Evolutionary conservation across 805 yeast species (phyloP), one percentile per base, ranked within the genome.

Genomic region (Peterozyma xylosa): DNA sequence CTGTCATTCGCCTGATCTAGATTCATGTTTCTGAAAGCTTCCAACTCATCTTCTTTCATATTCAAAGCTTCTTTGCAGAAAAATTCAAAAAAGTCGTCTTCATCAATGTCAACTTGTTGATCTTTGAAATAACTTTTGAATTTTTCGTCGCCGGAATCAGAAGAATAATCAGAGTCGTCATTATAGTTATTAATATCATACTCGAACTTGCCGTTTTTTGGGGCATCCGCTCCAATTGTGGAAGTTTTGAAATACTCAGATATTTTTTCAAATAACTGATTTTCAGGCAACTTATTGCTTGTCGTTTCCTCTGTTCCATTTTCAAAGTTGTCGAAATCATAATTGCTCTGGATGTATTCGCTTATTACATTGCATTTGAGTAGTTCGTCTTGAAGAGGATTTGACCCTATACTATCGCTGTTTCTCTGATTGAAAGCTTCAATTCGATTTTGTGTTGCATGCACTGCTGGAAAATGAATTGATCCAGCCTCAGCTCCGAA

Each of bases 21-120:
- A 5, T 9, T 35, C 27, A 51, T 33, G 13, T 48, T 48, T 45
- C 69, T 57, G 42, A 63, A 61, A 7, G 57, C 49, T 33, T 66
- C 74, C 9, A 80, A 51, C 15, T 76, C 74, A 5, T 67, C 71
- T 14, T 70, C 68, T 0, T 66, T 55, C 47, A 80, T 43, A 17
- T 76, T 67, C 21, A 80, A 51, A 0, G 80, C 86, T 30, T 78
- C 74, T 44, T 70, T 68, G 11, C 77, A 61, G 54, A 79, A 78
- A 51, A 68, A 80, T 54, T 82, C 88, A 51, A 81, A 76, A 53
- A 82, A 82, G 52, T 82, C 87, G 54, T 81, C 87, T 50, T 80
- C 86, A 52, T 76, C 78, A 9, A 80, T 74, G 42, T 66, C 74
- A 14, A 68, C 55, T 10, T 62, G 62, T 41, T 66, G 67, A 1